Percentiles rank a stretch among this genome's conserved stretches.
phyloP scores from a whole-genome alignment of 768 basidiomycete genomes.

The Mycena galopus region DNA sequence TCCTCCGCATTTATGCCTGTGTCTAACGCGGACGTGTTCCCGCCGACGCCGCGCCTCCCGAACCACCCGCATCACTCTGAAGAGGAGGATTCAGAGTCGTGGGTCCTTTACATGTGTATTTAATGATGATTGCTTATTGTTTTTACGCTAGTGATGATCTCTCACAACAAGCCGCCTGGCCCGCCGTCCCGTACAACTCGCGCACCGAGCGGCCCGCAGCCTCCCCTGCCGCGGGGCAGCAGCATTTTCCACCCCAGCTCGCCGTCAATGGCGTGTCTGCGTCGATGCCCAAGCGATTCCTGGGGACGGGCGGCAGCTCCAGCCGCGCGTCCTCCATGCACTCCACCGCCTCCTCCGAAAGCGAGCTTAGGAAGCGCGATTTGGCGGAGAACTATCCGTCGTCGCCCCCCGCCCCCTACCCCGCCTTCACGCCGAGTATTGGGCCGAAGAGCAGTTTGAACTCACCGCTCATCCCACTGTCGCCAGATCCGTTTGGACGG shows the following conservation, averaged over 20 bases:
- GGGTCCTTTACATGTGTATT: background rate
- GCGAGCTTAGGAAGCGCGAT: constrained; percentile 61
- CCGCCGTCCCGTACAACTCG: constrained; percentile 59
- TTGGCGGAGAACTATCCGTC: constrained; percentile 63
- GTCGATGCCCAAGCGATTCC: constrained; percentile 65
- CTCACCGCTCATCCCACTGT: constrained; percentile 83
- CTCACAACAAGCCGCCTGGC: constrained; percentile 50
- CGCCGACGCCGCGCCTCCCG: constrained; percentile 54
- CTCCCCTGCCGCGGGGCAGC: constrained; percentile 42
- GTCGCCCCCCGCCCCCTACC: constrained; percentile 47
- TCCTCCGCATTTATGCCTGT: constrained; percentile 16
- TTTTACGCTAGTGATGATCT: constrained; percentile 23
- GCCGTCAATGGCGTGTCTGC: constrained; percentile 80
- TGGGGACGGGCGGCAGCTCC: constrained; percentile 9
- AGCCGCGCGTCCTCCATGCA: constrained; percentile 9
- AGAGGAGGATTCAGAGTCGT: constrained; percentile 25
- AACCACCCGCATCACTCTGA: constrained; percentile 42
- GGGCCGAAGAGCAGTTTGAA: constrained; percentile 45
- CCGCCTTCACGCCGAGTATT: constrained; percentile 47
- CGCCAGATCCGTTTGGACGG: constrained; percentile 86
- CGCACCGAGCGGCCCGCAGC: constrained; percentile 39
- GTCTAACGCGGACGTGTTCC: constrained; percentile 48
- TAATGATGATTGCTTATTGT: background rate
- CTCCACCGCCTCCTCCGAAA: constrained; percentile 54
- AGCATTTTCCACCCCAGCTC: constrained; percentile 69